Evolutionary conservation across 495 filamentous ascomycete genomes (phyloP).

Genomic region (Penicillium goetzii): DNA sequence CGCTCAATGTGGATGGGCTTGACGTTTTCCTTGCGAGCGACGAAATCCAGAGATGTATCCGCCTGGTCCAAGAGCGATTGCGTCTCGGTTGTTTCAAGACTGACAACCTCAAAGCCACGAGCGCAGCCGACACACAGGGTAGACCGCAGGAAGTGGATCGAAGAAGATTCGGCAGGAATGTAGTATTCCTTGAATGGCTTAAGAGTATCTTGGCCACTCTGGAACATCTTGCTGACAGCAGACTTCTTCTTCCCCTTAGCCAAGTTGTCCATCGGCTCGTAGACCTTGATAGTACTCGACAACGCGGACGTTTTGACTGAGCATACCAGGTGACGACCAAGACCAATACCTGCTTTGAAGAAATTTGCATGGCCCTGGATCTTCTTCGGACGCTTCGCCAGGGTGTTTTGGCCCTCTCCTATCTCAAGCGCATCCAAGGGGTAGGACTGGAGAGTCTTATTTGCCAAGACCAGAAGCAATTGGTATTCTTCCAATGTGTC

Average conservation of each 20-base stretch:
- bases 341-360: slow-evolving; percentile 95
- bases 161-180: slow-evolving; percentile 93
- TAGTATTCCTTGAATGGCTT: slow-evolving; percentile 99
- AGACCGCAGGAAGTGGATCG: slow-evolving; percentile 95
- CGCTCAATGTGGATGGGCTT: slow-evolving; percentile 98
- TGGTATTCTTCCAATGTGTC: slow-evolving; percentile 95
- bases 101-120: slow-evolving; percentile 95
- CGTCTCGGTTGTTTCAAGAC: slow-evolving; percentile 93
- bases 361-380: slow-evolving; percentile 97
- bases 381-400: slow-evolving; percentile 90
- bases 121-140: slow-evolving; percentile 96
- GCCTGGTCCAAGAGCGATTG: slow-evolving; percentile 97
- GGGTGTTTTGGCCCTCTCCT: slow-evolving; percentile 68
- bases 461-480: slow-evolving; percentile 87
- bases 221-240: slow-evolving; percentile 92
- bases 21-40: slow-evolving; percentile 86
- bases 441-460: slow-evolving; percentile 88
- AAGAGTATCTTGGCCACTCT: slow-evolving; percentile 87
- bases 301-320: slow-evolving; percentile 89
- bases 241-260: slow-evolving; percentile 88
- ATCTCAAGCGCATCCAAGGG: slow-evolving; percentile 83
- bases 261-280: slow-evolving; percentile 91
- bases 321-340: slow-evolving; percentile 92
- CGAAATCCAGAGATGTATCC: slow-evolving; percentile 97
- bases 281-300: slow-evolving; percentile 95